phyloP scores from a whole-genome alignment of 2,329 filamentous ascomycete genomes.

The Hymenoscyphus infarciens region DNA sequence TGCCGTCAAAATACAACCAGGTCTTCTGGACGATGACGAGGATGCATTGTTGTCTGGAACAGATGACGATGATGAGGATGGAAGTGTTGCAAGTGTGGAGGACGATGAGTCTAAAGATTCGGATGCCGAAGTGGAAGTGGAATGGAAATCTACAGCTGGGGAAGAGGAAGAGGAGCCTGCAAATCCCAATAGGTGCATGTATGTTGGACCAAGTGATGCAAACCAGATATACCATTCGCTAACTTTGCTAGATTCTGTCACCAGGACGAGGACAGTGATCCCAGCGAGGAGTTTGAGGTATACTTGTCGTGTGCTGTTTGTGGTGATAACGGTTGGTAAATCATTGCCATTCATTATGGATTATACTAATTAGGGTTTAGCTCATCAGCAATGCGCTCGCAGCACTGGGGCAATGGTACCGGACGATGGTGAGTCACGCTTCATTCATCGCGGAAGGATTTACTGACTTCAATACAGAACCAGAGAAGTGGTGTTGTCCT shows the following conservation, averaged over 20 bases:
- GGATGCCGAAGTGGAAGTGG: slow-evolving; percentile 56
- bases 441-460: not conserved
- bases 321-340: slow-evolving; percentile 72
- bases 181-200: slow-evolving; percentile 62
- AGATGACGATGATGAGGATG: slow-evolving; percentile 27
- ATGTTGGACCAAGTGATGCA: slow-evolving; percentile 37
- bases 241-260: slow-evolving; percentile 69
- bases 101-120: slow-evolving; percentile 54
- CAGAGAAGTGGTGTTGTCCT: slow-evolving; percentile 59
- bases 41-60: slow-evolving; percentile 35
- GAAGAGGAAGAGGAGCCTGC: slow-evolving; percentile 51
- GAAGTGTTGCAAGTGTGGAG: slow-evolving; percentile 31
- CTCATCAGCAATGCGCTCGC: slow-evolving; percentile 86
- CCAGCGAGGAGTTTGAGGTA: slow-evolving; percentile 74
- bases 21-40: slow-evolving; percentile 35
- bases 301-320: slow-evolving; percentile 75
- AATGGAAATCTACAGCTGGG: slow-evolving; percentile 51
- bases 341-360: slow-evolving; percentile 13
- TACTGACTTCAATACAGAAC: slow-evolving; percentile 41
- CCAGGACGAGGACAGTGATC: slow-evolving; percentile 77
- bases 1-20: slow-evolving; percentile 36
- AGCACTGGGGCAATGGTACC: slow-evolving; percentile 60
- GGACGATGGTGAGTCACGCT: slow-evolving; percentile 56
- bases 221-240: slow-evolving; percentile 11
- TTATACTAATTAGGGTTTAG: slow-evolving; percentile 53